Percentiles rank a stretch among this genome's conserved stretches.
phyloP scores from a whole-genome alignment of 2,329 filamentous ascomycete genomes.

The Nothomitra cinnamomea region DNA sequence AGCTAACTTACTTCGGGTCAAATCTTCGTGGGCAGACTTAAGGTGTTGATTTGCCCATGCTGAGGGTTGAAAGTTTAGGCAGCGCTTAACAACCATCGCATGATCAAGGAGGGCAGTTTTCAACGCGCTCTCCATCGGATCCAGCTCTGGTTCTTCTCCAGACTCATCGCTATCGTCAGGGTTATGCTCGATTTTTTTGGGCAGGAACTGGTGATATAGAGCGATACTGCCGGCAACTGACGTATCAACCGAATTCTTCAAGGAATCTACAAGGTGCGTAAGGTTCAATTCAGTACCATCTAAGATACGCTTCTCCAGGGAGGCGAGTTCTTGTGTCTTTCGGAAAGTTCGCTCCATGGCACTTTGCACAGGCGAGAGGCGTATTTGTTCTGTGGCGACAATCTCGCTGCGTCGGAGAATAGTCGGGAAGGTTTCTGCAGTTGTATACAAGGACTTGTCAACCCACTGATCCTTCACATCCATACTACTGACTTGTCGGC shows the following conservation, averaged over 20 bases:
- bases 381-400: conserved; percentile 46
- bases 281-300: conserved; percentile 57
- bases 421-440: conserved; percentile 75
- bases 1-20: conserved; percentile 38
- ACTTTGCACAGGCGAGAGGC: conserved; percentile 63
- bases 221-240: conserved; percentile 60
- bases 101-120: conserved; percentile 79
- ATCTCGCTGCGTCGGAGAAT: conserved; percentile 82
- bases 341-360: conserved; percentile 77
- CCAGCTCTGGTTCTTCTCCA: conserved; percentile 22
- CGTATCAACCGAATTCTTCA: conserved; percentile 61
- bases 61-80: conserved; percentile 48
- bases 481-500: conserved; percentile 18
- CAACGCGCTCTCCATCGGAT: conserved; percentile 57
- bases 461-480: conserved; percentile 2
- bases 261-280: conserved; percentile 53
- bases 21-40: conserved; percentile 37
- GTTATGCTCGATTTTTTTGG: conserved; percentile 25
- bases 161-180: conserved; percentile 15
- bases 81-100: conserved; percentile 71
- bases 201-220: conserved; percentile 59
- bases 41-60: conserved; percentile 33
- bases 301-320: conserved; percentile 55
- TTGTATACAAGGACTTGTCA: conserved; percentile 61
- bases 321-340: conserved; percentile 72